Evolutionary conservation across 2,329 filamentous ascomycete genomes (phyloP), one percentile per base, ranked within the genome.

Genomic region (Penicillium decumbens): DNA sequence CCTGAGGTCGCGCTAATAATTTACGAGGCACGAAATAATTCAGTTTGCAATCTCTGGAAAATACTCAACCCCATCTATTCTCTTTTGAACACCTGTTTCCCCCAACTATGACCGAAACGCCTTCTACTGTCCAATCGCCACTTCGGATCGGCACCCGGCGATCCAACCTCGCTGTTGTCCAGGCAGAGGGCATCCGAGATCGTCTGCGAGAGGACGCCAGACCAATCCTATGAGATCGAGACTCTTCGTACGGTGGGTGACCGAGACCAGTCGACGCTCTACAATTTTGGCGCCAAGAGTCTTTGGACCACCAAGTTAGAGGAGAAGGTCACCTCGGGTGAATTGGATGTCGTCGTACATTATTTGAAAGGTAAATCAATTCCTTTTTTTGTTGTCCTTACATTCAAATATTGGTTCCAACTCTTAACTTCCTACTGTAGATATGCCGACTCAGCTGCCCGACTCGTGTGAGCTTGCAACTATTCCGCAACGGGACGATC

Each of bases 371-470:
- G 32, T 20, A 20, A 18, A 18, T 18, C 15, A 18, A 18, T 18
- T 18, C 15, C 15, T 18, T 18, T 18, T 18, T 18, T 18, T 18
- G 15, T 18, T 18, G 15, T 18, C 15, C 15, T 18, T 18, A 18
- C 15, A 18, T 18, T 18, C 15, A 18, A 18, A 18, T 18, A 18
- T 18, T 18, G 3, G 32, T 15, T 35, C 7, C 32, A 20, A 0
- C 9, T 20, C 20, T 20, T 35, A 20, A 35, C 8, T 7, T 3
- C 4, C 4, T 2, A 1, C 32, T 18, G 15, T 18, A 35, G 32
- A 95, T 72, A 95, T 95, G 86, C 90, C 91, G 18, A 96, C 91
- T 0, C 78, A 81, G 45, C 76, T 95, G n/a, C 90, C 90, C 2
- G 72, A 77, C 1, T 82, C 83, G 45, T 88, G 88, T 62, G 72